Percentiles rank a stretch among this genome's conserved stretches.
These are phyloP conservation scores for Astragalus membranaceus DNA, from an alignment of 306 rosid genomes.

Conservation along the genomic window DNA sequence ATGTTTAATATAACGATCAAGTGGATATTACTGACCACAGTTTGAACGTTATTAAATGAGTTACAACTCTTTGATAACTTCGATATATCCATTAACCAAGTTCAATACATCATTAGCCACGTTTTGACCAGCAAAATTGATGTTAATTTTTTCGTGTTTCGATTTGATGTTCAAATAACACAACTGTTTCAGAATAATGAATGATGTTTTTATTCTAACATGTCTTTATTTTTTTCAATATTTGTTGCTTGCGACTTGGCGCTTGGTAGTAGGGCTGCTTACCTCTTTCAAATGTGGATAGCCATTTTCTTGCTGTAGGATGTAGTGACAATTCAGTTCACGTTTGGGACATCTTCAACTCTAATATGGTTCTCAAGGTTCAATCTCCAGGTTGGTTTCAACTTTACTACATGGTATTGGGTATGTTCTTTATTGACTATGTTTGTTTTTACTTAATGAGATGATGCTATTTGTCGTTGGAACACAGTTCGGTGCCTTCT, in stretches of 20 bases:
- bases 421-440: background rate
- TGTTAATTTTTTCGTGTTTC: background rate
- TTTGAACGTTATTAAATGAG: no score
- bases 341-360: constrained; percentile 65
- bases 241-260: background rate
- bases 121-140: background rate
- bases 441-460: background rate
- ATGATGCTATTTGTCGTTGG: background rate
- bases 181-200: background rate
- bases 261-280: constrained; percentile 34
- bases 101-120: background rate
- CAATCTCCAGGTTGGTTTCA: constrained; percentile 76
- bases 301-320: constrained; percentile 58
- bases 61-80: no score
- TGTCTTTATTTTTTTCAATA: background rate
- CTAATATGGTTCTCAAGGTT: constrained; percentile 46
- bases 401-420: background rate
- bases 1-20: no score
- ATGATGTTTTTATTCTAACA: background rate
- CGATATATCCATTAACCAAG: no score
- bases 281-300: constrained; percentile 30
- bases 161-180: no score
- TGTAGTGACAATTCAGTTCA: constrained; percentile 81
- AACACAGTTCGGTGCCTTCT: constrained; percentile 69
- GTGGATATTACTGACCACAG: no score